These are phyloP conservation scores for Mentha longifolia DNA, from an alignment of 257 asterid genomes.

Conservation along the genomic window DNA sequence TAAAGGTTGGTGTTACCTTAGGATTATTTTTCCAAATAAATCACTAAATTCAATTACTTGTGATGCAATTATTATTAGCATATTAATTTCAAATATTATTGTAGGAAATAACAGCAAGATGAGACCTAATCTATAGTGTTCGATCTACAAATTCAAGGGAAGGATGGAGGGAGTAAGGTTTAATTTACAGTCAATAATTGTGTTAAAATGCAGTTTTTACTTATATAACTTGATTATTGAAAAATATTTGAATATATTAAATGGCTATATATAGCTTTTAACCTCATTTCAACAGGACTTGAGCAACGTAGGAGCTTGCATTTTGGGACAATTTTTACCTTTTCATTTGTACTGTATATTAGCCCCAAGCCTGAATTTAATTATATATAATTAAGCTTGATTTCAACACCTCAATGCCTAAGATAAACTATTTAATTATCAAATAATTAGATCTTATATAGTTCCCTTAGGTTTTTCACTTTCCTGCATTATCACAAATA, in stretches of 20 bases:
- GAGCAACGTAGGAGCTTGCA: conserved; percentile 22
- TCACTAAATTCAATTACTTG: background rate
- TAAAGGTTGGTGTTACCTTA: background rate
- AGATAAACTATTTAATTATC: conserved; percentile 26
- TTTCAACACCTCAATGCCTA: conserved; percentile 33
- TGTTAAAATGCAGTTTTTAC: conserved; percentile 22
- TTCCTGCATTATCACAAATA: background rate
- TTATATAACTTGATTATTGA: background rate
- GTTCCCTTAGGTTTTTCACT: conserved; percentile 20
- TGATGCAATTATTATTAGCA: background rate
- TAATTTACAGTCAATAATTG: conserved; percentile 22
- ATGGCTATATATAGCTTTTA: conserved; percentile 15
- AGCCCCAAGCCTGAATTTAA: conserved; percentile 21
- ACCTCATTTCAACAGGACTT: conserved; percentile 18
- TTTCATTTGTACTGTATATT: conserved; percentile 19
- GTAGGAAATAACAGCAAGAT: background rate
- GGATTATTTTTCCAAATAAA: background rate
- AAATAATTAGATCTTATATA: conserved; percentile 7
- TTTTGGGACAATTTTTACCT: conserved; percentile 22
- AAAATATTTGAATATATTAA: conserved; percentile 23
- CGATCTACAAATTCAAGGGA: background rate
- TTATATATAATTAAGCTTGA: background rate
- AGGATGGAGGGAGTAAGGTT: background rate
- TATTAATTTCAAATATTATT: background rate
- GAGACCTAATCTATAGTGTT: conserved; percentile 22